Evolutionary conservation across 352 stramenopile genomes (phyloP).

Genomic region (Aphanomyces astaci): DNA sequence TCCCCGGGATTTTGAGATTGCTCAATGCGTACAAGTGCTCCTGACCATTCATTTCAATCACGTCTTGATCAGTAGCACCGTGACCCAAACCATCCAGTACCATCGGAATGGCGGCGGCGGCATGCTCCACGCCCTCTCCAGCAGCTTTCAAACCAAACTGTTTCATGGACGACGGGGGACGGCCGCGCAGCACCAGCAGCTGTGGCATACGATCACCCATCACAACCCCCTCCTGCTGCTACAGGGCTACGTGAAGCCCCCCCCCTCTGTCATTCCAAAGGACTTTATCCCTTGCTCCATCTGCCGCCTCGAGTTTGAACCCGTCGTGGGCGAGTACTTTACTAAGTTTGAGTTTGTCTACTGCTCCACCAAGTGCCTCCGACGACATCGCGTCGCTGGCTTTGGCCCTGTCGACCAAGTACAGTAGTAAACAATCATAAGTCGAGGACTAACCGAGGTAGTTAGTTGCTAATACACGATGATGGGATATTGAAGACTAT

Average conservation of each 20-base stretch:
- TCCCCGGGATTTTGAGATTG: conserved; percentile 40
- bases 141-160: conserved; percentile 41
- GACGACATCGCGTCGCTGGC: conserved; percentile 52
- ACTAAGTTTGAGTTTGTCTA: conserved; percentile 80
- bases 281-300: conserved; percentile 70
- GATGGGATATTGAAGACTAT: too few relatives aligned
- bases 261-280: conserved; percentile 48
- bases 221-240: conserved; percentile 43
- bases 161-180: conserved; percentile 28
- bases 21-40: conserved; percentile 28
- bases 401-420: conserved; percentile 37
- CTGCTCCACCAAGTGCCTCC: conserved; percentile 75
- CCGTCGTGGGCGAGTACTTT: conserved; percentile 80
- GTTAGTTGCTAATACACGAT: too few relatives aligned
- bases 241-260: conserved; percentile 53
- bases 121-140: conserved; percentile 47
- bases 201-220: conserved; percentile 36
- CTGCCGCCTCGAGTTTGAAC: conserved; percentile 63
- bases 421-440: too few relatives aligned
- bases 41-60: conserved; percentile 28
- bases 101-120: conserved; percentile 56
- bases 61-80: conserved; percentile 53
- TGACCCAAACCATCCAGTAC: conserved; percentile 63
- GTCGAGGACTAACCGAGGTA: too few relatives aligned
- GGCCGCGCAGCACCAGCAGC: neutral